phyloP scores from a whole-genome alignment of 768 basidiomycete species.

The Lactifluus volemus region DNA sequence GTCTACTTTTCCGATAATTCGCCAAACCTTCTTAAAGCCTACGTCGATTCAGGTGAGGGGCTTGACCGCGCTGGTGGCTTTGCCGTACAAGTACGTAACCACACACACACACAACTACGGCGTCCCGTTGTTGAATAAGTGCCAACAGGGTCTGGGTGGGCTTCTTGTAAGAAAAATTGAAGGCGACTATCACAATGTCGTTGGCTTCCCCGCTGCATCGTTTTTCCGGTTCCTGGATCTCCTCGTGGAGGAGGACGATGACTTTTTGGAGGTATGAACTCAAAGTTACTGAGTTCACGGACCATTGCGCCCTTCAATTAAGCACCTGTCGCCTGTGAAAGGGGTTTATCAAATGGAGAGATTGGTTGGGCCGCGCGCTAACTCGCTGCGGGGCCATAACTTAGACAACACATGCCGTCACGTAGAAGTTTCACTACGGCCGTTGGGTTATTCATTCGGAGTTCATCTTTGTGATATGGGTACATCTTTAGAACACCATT shows the following conservation, averaged over 20 bases:
- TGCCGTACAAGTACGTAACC: constrained; percentile 66
- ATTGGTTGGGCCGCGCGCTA: not conserved
- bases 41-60: constrained; percentile 81
- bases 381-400: not conserved
- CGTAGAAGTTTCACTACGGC: not conserved
- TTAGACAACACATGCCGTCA: not conserved
- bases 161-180: constrained; percentile 77
- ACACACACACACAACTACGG: not conserved
- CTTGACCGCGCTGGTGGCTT: constrained; percentile 89
- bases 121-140: not conserved
- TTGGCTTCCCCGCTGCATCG: constrained; percentile 85
- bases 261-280: constrained; percentile 43
- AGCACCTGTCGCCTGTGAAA: not conserved
- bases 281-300: not conserved
- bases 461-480: not conserved
- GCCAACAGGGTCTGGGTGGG: constrained; percentile 64
- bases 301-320: not conserved
- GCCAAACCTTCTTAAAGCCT: constrained; percentile 54
- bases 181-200: constrained; percentile 85
- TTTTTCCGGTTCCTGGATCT: constrained; percentile 69
- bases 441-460: not conserved
- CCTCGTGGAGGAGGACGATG: constrained; percentile 66
- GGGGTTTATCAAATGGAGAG: not conserved
- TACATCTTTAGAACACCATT: not conserved
- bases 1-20: constrained; percentile 70